Conservation (phyloP, 2,329 filamentous ascomycete genomes). For the Curvularia eragrostidis region DNA sequence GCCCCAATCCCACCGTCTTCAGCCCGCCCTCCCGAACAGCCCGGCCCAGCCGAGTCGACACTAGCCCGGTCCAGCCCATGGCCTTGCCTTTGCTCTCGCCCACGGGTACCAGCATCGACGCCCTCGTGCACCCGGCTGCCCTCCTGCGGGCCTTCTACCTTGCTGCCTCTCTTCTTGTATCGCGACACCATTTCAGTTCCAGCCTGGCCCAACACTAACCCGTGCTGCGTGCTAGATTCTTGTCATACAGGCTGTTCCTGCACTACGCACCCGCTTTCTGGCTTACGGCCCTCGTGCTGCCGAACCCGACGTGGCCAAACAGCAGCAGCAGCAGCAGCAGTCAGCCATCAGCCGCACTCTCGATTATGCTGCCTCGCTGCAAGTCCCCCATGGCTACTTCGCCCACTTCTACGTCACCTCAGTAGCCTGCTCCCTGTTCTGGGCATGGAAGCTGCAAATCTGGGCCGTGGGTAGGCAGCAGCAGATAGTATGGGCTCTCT, state of each 20-base stretch:
- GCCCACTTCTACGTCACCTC: slow-evolving; percentile 83
- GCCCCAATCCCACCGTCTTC: too few species aligned
- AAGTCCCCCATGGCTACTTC: slow-evolving; percentile 89
- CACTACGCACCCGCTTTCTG: slow-evolving; percentile 63
- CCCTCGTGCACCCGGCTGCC: slow-evolving; percentile 23
- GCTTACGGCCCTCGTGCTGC: slow-evolving; percentile 64
- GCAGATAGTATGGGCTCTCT: slow-evolving; percentile 71
- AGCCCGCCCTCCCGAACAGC: not conserved
- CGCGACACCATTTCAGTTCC: slow-evolving; percentile 37
- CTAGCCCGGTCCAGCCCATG: not conserved
- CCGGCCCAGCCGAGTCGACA: not conserved
- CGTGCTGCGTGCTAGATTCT: slow-evolving; percentile 55
- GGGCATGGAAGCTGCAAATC: slow-evolving; percentile 69
- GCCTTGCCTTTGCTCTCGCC: slow-evolving; percentile 7
- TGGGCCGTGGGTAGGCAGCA: slow-evolving; percentile 60
- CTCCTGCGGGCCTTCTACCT: slow-evolving; percentile 49
- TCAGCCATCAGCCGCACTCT: slow-evolving; percentile 45
- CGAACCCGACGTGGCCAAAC: slow-evolving; percentile 10
- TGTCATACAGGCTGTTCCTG: slow-evolving; percentile 58
- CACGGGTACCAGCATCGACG: slow-evolving; percentile 8
- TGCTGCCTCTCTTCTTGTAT: slow-evolving; percentile 50
- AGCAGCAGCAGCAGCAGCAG: slow-evolving; percentile 8
- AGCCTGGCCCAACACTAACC: slow-evolving; percentile 35
- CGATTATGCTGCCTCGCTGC: slow-evolving; percentile 60
- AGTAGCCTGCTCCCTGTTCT: slow-evolving; percentile 72